Conservation (phyloP, 768 basidiomycete genomes). For the Mycena vitilis region DNA sequence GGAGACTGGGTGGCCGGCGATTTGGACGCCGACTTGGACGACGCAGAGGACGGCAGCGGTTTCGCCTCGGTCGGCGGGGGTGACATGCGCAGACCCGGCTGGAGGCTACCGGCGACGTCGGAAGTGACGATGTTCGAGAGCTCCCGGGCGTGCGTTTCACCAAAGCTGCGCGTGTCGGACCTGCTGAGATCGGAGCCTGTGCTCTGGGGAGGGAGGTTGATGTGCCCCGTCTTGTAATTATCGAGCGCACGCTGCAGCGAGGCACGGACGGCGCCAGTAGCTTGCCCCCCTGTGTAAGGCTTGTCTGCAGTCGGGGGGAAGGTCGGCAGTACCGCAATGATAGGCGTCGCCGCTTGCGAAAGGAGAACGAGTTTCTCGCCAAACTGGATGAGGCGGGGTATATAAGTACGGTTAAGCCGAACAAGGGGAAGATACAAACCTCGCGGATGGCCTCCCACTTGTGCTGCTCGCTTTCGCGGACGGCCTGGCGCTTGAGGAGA, state of each 20-base stretch:
- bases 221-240: slow-evolving; percentile 77
- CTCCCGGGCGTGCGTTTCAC: slow-evolving; percentile 84
- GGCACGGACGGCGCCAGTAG: slow-evolving; percentile 77
- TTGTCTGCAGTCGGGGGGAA: slow-evolving; percentile 68
- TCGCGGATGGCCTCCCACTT: slow-evolving; percentile 89
- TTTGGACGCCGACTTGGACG: too few species aligned
- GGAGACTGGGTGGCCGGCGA: slow-evolving; percentile 40
- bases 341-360: slow-evolving; percentile 74
- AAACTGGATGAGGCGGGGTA: slow-evolving; percentile 60
- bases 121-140: slow-evolving; percentile 64
- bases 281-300: slow-evolving; percentile 72
- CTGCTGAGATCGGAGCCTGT: slow-evolving; percentile 68
- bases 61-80: slow-evolving; percentile 43
- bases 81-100: slow-evolving; percentile 54
- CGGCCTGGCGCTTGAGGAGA: slow-evolving; percentile 78
- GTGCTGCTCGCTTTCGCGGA: slow-evolving; percentile 77
- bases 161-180: slow-evolving; percentile 85
- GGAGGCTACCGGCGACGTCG: slow-evolving; percentile 38
- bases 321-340: slow-evolving; percentile 71
- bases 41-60: slow-evolving; percentile 29
- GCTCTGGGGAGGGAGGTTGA: slow-evolving; percentile 60
- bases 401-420: not conserved
- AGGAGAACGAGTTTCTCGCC: slow-evolving; percentile 83
- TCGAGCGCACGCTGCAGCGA: slow-evolving; percentile 84
- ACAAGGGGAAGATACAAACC: slow-evolving; percentile 53